Percentiles rank a stretch among this genome's conserved stretches.
Evolutionary conservation across 345 rosid species (phyloP).

Genomic region (Populus deltoides): DNA sequence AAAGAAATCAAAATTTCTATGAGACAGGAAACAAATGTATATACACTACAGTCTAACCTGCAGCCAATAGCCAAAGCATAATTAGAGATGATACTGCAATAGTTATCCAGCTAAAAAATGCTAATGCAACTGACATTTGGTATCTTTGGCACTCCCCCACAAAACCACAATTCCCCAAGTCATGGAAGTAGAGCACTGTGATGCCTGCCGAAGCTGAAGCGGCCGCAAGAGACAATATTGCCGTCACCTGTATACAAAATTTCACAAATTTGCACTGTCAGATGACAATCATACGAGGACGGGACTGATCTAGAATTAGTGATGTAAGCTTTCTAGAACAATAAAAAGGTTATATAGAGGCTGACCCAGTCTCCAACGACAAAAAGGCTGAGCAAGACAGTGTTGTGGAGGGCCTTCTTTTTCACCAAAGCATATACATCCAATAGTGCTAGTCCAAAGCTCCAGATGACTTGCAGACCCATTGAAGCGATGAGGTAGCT

Average conservation of each 20-base stretch:
- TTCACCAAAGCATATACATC: constrained; percentile 56
- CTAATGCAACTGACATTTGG: constrained; percentile 65
- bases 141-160: constrained; percentile 55
- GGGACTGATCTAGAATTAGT: neutral
- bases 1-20: constrained; percentile 11
- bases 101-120: constrained; percentile 69
- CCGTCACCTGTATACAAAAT: constrained; percentile 52
- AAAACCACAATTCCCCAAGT: constrained; percentile 46
- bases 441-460: constrained; percentile 64
- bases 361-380: constrained; percentile 89
- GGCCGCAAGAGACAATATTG: constrained; percentile 63
- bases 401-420: constrained; percentile 53
- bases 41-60: constrained; percentile 32
- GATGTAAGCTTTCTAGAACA: neutral
- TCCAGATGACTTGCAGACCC: constrained; percentile 86
- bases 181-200: constrained; percentile 52
- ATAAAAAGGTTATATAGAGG: constrained; percentile 6
- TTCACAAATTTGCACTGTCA: neutral
- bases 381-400: constrained; percentile 65
- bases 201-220: constrained; percentile 71
- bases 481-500: constrained; percentile 85
- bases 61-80: constrained; percentile 73
- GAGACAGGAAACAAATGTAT: neutral
- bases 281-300: neutral
- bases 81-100: constrained; percentile 62